Evolutionary conservation across 768 basidiomycete species (phyloP).

Genomic region (Lyophyllum atratum): DNA sequence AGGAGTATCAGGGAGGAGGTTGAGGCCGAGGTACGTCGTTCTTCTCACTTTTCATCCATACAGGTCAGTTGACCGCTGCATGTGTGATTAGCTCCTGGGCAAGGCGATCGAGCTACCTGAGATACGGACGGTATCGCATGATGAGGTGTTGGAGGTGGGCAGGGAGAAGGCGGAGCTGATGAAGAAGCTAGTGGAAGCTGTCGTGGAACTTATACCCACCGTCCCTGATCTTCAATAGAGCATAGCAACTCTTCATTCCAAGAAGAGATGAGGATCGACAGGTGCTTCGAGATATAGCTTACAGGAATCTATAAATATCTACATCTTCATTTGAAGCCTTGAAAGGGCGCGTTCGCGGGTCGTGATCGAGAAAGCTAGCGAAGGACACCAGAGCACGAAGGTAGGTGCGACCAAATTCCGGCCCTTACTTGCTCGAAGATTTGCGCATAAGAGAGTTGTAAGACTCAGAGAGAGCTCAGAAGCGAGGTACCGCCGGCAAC

Average conservation of each 20-base stretch:
- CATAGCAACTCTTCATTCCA: neutral
- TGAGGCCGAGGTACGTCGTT: conserved; percentile 63
- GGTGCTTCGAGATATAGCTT: too few relatives aligned
- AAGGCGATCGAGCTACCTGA: conserved; percentile 41
- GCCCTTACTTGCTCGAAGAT: too few relatives aligned
- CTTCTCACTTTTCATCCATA: conserved; percentile 17
- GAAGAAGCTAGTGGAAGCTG: conserved; percentile 65
- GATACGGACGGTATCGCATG: conserved; percentile 66
- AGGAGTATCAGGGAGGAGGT: conserved; percentile 74
- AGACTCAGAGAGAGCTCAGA: too few relatives aligned
- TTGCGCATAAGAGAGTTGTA: too few relatives aligned
- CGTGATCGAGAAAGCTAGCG: too few relatives aligned
- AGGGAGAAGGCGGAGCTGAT: conserved; percentile 71
- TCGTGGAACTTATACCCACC: conserved; percentile 43
- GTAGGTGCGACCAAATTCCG: too few relatives aligned
- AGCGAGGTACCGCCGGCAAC: too few relatives aligned
- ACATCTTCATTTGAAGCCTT: too few relatives aligned
- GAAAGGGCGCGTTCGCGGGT: too few relatives aligned
- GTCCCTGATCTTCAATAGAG: conserved; percentile 6
- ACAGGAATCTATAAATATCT: too few relatives aligned
- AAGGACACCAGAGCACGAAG: too few relatives aligned
- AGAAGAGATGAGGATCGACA: too few relatives aligned
- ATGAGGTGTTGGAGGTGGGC: conserved; percentile 72
- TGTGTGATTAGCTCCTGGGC: conserved; percentile 57
- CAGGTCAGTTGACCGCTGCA: neutral